These are phyloP conservation scores for Rhodamnia argentea DNA, from an alignment of 345 rosid species.

Conservation along the genomic window DNA sequence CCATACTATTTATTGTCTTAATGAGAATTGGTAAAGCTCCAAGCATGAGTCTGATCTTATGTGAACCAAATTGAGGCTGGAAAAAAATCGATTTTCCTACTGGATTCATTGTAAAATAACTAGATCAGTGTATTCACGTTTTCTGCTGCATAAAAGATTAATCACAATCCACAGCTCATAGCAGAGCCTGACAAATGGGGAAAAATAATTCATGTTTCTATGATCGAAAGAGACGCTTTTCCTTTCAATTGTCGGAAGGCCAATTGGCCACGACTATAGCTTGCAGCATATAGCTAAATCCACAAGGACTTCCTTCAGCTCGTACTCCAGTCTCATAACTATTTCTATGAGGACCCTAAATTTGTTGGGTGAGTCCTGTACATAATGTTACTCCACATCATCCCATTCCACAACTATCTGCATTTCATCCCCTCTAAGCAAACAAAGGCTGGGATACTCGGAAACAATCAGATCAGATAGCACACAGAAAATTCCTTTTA, in stretches of 20 bases:
- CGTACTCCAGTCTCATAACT: neutral
- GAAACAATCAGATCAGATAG: neutral
- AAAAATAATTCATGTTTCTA: neutral
- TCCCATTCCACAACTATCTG: neutral
- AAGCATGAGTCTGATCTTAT: neutral
- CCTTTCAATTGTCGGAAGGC: neutral
- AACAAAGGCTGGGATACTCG: neutral
- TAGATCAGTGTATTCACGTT: neutral
- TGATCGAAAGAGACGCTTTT: neutral
- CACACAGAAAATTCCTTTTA: neutral
- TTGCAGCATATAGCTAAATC: neutral
- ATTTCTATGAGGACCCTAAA: neutral
- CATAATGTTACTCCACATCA: neutral
- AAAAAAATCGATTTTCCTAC: neutral
- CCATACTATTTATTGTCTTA: neutral
- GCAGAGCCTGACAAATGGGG: neutral
- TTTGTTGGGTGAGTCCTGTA: neutral
- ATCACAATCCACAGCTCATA: neutral
- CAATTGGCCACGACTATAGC: neutral
- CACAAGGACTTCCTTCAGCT: neutral
- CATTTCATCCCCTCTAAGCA: neutral
- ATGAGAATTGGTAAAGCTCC: neutral
- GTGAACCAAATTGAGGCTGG: neutral
- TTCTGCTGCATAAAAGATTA: neutral
- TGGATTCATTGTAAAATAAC: neutral